Evolutionary conservation across 1,139 yeast genomes (phyloP).

Genomic region (Yamadazyma atmosphaerica): DNA sequence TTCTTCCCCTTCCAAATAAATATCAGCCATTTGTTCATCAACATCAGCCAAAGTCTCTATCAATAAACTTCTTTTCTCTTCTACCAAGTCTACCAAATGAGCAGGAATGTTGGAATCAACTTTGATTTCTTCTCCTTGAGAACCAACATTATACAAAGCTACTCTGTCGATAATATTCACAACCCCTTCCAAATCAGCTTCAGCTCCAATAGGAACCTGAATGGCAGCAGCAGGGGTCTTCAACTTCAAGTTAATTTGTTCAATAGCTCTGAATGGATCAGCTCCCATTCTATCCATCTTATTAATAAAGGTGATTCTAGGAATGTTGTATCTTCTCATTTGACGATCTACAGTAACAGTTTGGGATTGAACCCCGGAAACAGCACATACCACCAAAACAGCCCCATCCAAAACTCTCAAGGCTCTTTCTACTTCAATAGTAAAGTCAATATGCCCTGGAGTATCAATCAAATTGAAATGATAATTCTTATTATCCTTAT

Average conservation of each 20-base stretch:
- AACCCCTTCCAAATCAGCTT: slow-evolving; percentile 79
- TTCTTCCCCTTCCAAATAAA: slow-evolving; percentile 84
- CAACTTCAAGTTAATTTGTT: slow-evolving; percentile 82
- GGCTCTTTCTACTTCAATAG: slow-evolving; percentile 98
- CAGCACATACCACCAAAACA: slow-evolving; percentile 96
- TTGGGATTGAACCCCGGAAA: slow-evolving; percentile 96
- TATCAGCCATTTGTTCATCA: slow-evolving; percentile 94
- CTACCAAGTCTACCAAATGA: slow-evolving; percentile 70
- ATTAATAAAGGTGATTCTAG: slow-evolving; percentile 92
- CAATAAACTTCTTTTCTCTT: slow-evolving; percentile 77
- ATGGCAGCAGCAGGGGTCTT: slow-evolving; percentile 96
- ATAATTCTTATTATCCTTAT: slow-evolving; percentile 63
- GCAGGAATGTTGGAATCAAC: slow-evolving; percentile 69
- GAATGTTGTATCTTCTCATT: slow-evolving; percentile 97
- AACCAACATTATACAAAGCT: slow-evolving; percentile 86
- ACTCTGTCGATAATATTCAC: slow-evolving; percentile 88
- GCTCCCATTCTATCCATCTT: slow-evolving; percentile 99
- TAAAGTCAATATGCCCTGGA: slow-evolving; percentile 98
- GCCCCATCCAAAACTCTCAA: slow-evolving; percentile 97
- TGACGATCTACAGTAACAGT: slow-evolving; percentile 98
- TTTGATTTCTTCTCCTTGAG: slow-evolving; percentile 79
- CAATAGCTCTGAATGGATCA: slow-evolving; percentile 88
- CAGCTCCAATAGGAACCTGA: slow-evolving; percentile 96
- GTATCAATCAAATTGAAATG: slow-evolving; percentile 95
- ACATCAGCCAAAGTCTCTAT: slow-evolving; percentile 96